phyloP scores from a whole-genome alignment of 2,329 filamentous ascomycete genomes.

The Aspergillus bombycis region DNA sequence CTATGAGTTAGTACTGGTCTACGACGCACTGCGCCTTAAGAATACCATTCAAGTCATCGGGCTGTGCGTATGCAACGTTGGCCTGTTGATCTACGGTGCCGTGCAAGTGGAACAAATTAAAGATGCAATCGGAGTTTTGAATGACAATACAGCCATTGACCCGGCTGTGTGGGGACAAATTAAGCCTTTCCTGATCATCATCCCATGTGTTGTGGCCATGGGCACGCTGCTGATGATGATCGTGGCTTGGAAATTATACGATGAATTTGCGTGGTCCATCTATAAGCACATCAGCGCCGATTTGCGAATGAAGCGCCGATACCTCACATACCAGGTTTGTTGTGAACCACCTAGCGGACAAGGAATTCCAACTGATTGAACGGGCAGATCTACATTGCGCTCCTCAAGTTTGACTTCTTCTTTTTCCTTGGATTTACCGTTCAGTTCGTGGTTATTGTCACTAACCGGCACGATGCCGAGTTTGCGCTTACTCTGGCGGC shows the following conservation, averaged over 20 bases:
- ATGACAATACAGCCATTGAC: conserved; percentile 48
- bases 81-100: conserved; percentile 86
- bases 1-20: conserved; percentile 86
- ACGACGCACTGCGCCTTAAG: conserved; percentile 89
- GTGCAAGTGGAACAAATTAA: conserved; percentile 92
- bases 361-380: conserved; percentile 24
- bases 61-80: conserved; percentile 87
- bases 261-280: conserved; percentile 98
- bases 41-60: conserved; percentile 99
- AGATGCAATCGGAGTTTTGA: conserved; percentile 67
- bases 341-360: neutral
- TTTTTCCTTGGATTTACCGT: conserved; percentile 99
- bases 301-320: conserved; percentile 93
- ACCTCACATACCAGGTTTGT: conserved; percentile 89
- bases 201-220: conserved; percentile 80
- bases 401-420: conserved; percentile 99
- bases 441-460: conserved; percentile 93
- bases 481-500: conserved; percentile 86
- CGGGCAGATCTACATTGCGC: conserved; percentile 86
- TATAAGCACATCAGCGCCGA: conserved; percentile 99
- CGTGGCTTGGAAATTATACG: conserved; percentile 91
- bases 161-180: conserved; percentile 68
- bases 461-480: conserved; percentile 69
- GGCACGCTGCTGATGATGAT: conserved; percentile 73
- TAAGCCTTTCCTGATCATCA: conserved; percentile 77